These are phyloP conservation scores for Taphrina wiesneri DNA, from an alignment of 1,139 yeast species.

Conservation along the genomic window DNA sequence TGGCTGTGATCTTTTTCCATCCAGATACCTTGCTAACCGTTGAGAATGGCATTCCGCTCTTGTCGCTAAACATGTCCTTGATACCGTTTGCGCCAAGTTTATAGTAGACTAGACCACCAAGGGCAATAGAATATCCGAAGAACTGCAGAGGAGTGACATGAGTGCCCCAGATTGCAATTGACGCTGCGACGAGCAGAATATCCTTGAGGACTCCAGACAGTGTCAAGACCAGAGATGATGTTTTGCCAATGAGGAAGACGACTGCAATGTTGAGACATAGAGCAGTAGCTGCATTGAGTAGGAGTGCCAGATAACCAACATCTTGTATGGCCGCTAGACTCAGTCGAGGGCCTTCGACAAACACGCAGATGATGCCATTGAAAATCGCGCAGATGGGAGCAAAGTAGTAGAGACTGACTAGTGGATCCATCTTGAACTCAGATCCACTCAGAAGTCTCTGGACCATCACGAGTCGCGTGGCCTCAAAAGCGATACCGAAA, in stretches of 20 bases:
- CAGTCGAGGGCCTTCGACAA: slow-evolving; percentile 36
- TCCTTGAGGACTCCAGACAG: slow-evolving; percentile 41
- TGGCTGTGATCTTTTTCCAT: slow-evolving; percentile 9
- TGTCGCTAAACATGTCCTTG: slow-evolving; percentile 15
- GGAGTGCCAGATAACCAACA: slow-evolving; percentile 37
- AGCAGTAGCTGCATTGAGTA: slow-evolving; percentile 39
- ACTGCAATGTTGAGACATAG: slow-evolving; percentile 41
- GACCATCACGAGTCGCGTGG: slow-evolving; percentile 40
- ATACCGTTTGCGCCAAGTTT: slow-evolving; percentile 36
- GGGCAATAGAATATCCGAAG: slow-evolving; percentile 40
- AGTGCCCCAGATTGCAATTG: slow-evolving; percentile 41
- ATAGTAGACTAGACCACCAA: slow-evolving; percentile 40
- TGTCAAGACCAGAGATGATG: slow-evolving; percentile 41
- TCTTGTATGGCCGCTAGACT: slow-evolving; percentile 34
- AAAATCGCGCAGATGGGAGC: slow-evolving; percentile 41
- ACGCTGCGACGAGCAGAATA: slow-evolving; percentile 40
- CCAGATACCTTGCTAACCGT: background rate
- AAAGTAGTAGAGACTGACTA: slow-evolving; percentile 41
- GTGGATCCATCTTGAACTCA: slow-evolving; percentile 40
- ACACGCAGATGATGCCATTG: slow-evolving; percentile 14
- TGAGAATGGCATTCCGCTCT: background rate
- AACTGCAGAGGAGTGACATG: slow-evolving; percentile 39
- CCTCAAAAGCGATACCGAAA: slow-evolving; percentile 40
- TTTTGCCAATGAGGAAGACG: slow-evolving; percentile 41
- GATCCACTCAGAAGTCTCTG: slow-evolving; percentile 37